These are phyloP conservation scores for Trichoderma oligosporum DNA, from an alignment of 2,329 filamentous ascomycete species.

Conservation along the genomic window DNA sequence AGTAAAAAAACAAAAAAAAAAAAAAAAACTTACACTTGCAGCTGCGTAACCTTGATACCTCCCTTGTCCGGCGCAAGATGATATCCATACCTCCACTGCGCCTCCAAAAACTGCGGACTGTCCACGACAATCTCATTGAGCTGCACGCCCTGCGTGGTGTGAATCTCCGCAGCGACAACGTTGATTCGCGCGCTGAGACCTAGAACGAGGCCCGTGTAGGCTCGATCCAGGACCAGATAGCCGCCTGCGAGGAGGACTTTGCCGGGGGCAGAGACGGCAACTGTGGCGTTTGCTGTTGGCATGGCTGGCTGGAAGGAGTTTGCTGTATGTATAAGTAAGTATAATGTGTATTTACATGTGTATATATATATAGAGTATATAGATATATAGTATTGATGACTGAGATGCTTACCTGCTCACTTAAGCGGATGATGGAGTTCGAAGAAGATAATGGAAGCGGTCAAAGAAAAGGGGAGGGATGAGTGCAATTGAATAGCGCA, in stretches of 20 bases:
- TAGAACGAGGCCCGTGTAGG: constrained; percentile 73
- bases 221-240: constrained; percentile 87
- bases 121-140: constrained; percentile 74
- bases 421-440: too few relatives aligned
- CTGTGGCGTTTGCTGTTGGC: constrained; percentile 33
- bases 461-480: not conserved
- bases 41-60: constrained; percentile 77
- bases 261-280: constrained; percentile 82
- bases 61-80: constrained; percentile 64
- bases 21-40: constrained; percentile 62
- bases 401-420: too few relatives aligned
- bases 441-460: not conserved
- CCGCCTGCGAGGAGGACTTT: constrained; percentile 95
- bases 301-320: not conserved
- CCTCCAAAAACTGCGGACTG: constrained; percentile 86
- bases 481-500: not conserved
- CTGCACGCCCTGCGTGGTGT: constrained; percentile 59
- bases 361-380: too few relatives aligned
- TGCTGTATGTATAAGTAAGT: too few relatives aligned
- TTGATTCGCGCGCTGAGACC: constrained; percentile 66
- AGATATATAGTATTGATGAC: too few relatives aligned
- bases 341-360: not conserved
- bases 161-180: constrained; percentile 55
- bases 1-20: not conserved
- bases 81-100: constrained; percentile 84